Percentiles rank a stretch among this genome's conserved stretches.
Conservation (phyloP, 345 rosid genomes). For the Kandelia obovata region DNA sequence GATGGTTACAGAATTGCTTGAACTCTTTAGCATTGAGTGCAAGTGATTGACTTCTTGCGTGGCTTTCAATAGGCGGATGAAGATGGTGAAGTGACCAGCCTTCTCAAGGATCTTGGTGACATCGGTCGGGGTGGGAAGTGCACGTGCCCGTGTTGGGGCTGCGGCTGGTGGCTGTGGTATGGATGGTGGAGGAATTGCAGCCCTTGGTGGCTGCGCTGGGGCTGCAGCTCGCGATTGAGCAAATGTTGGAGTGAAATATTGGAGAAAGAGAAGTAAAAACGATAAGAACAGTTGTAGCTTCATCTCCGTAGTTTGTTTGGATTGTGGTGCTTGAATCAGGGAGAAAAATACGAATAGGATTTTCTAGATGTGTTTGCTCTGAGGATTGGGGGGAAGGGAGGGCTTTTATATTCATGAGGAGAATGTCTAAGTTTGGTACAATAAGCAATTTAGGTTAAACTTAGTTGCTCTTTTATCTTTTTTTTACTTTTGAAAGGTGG, state of each 20-base stretch:
- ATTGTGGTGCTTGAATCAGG: neutral
- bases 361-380: conserved; percentile 1
- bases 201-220: neutral
- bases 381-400: neutral
- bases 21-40: neutral
- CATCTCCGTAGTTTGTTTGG: neutral
- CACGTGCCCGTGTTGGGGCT: neutral
- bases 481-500: too few relatives aligned
- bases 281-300: neutral
- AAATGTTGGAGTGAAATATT: neutral
- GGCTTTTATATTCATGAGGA: conserved; percentile 11
- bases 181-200: neutral
- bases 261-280: neutral
- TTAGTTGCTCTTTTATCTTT: too few relatives aligned
- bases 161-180: neutral
- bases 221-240: neutral
- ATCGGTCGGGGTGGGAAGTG: neutral
- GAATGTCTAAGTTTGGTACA: conserved; percentile 12
- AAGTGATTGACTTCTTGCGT: neutral
- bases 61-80: conserved; percentile 1
- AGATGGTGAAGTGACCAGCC: neutral
- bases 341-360: neutral
- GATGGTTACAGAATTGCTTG: conserved; percentile 6
- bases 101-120: neutral
- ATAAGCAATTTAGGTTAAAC: conserved; percentile 2